Percentiles rank a stretch among this genome's conserved stretches.
These are phyloP conservation scores for Phytophthora palmivora DNA, from an alignment of 352 stramenopile genomes.

Conservation along the genomic window DNA sequence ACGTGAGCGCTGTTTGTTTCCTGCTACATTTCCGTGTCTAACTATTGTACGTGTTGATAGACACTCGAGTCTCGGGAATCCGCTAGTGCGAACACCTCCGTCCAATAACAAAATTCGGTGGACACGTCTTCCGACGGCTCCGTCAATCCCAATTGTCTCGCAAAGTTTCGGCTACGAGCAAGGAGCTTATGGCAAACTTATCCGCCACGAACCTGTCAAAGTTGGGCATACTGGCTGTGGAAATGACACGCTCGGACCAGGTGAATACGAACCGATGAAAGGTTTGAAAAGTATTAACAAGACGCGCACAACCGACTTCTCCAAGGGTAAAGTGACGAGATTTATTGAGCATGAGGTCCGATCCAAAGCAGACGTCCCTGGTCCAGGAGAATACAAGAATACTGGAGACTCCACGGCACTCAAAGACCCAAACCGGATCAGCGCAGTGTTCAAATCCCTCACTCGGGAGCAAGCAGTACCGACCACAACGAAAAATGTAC, in stretches of 20 bases:
- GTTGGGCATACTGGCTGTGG: conserved; percentile 62
- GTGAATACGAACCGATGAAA: conserved; percentile 75
- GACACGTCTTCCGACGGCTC: conserved; percentile 70
- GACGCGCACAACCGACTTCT: conserved; percentile 70
- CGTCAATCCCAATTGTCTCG: conserved; percentile 72
- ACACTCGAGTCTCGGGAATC: conserved; percentile 38
- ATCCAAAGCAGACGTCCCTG: conserved; percentile 57
- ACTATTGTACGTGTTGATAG: conserved; percentile 3
- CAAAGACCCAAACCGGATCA: conserved; percentile 59
- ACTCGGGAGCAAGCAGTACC: conserved; percentile 55
- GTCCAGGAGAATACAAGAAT: conserved; percentile 69
- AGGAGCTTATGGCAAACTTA: conserved; percentile 70
- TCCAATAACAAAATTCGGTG: conserved; percentile 66
- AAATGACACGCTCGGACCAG: conserved; percentile 68
- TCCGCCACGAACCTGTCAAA: conserved; percentile 67
- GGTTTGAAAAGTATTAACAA: conserved; percentile 77
- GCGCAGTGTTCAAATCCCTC: conserved; percentile 80
- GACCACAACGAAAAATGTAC: conserved; percentile 47
- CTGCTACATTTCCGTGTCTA: neutral
- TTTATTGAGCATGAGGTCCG: conserved; percentile 74
- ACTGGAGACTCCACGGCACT: conserved; percentile 23
- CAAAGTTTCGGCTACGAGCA: conserved; percentile 88
- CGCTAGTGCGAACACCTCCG: conserved; percentile 36
- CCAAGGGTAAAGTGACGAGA: conserved; percentile 69
- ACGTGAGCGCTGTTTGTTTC: conserved; percentile 19